Conservation (phyloP, 495 filamentous ascomycete species). For the Bryoglossum gracile region DNA sequence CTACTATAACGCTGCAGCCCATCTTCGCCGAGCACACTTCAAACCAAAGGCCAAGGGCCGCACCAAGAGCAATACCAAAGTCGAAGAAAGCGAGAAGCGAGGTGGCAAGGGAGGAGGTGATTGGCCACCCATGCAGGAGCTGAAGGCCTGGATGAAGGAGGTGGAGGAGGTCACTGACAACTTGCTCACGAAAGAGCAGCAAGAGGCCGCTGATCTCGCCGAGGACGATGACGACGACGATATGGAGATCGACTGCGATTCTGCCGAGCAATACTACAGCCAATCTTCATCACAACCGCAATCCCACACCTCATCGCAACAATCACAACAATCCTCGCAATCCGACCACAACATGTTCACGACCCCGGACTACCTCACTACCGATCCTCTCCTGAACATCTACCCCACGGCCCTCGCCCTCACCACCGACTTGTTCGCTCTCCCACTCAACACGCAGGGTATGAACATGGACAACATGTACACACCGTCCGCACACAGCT, state of each 20-base stretch:
- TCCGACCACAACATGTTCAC: too few species aligned
- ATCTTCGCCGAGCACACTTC: constrained; percentile 87
- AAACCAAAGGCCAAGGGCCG: constrained; percentile 36
- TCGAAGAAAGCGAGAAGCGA: constrained; percentile 45
- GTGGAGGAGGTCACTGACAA: constrained; percentile 34
- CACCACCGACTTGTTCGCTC: constrained; percentile 16
- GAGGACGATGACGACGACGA: constrained; percentile 8
- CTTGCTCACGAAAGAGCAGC: constrained; percentile 3
- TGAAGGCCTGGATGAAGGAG: constrained; percentile 80
- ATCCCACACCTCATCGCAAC: constrained; percentile 2
- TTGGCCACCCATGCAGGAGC: constrained; percentile 68
- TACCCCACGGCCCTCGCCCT: constrained; percentile 5
- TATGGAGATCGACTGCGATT: constrained; percentile 13
- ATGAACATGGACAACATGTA: constrained; percentile 19
- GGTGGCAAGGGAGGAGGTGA: constrained; percentile 82
- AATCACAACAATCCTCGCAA: too few species aligned
- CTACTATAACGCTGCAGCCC: constrained; percentile 94
- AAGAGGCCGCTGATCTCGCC: constrained; percentile 12
- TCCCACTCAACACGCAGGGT: too few species aligned
- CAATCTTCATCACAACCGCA: neutral
- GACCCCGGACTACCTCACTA: too few species aligned
- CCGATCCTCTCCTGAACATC: too few species aligned
- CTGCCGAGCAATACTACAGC: neutral
- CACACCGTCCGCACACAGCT: too few species aligned
- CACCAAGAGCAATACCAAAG: constrained; percentile 24